These are phyloP conservation scores for Rhododendron molle DNA, from an alignment of 148 eudicot genomes.

Conservation along the genomic window DNA sequence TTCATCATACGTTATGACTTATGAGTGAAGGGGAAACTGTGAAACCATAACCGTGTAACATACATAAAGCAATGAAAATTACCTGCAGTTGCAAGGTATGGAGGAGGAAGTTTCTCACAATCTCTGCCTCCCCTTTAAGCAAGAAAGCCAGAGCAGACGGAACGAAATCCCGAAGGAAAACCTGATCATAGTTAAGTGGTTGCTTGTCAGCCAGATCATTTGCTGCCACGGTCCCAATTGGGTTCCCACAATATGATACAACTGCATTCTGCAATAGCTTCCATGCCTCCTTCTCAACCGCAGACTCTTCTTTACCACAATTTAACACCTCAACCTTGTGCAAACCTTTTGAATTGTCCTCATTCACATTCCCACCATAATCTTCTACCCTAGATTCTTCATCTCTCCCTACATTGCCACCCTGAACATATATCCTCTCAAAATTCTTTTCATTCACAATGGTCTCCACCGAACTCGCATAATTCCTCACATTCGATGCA, in stretches of 20 bases:
- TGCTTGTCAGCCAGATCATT: constrained; percentile 48
- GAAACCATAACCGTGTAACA: not conserved
- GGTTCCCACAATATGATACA: constrained; percentile 49
- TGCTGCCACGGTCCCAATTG: constrained; percentile 53
- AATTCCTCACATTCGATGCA: constrained; percentile 27
- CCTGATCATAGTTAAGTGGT: constrained; percentile 40
- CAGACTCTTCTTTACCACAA: constrained; percentile 29
- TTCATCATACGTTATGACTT: not conserved
- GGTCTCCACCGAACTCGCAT: constrained; percentile 27
- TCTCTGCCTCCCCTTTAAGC: constrained; percentile 59
- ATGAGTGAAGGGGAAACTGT: not conserved
- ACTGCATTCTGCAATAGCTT: constrained; percentile 36
- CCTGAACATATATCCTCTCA: constrained; percentile 26
- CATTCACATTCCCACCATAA: not conserved
- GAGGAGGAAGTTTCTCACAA: constrained; percentile 55
- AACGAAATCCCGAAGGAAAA: constrained; percentile 35
- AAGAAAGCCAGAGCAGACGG: constrained; percentile 59
- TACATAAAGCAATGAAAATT: not conserved
- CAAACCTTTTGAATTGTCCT: not conserved
- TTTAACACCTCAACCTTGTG: not conserved
- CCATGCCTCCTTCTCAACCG: constrained; percentile 52
- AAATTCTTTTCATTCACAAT: constrained; percentile 27
- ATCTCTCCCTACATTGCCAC: constrained; percentile 14
- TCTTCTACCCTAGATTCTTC: constrained; percentile 12
- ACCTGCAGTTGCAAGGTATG: constrained; percentile 57